Evolutionary conservation across 495 filamentous ascomycete genomes (phyloP), one percentile per base, ranked within the genome.

Genomic region (Tuber calosporum): DNA sequence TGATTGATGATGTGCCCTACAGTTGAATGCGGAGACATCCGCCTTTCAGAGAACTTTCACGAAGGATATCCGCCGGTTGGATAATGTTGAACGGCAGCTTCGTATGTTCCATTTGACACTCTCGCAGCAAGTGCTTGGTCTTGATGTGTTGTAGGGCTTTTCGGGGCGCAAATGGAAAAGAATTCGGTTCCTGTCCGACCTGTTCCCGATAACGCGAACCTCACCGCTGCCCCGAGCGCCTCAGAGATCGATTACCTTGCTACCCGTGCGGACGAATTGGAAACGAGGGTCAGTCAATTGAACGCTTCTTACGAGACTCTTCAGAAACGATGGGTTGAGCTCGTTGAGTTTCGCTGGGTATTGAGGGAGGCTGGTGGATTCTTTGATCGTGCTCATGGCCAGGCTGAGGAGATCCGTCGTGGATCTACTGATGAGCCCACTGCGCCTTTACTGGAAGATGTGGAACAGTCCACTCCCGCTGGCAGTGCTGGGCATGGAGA

Each of bases 281-380:
- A 99, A 84, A 92, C 93, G 84, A 88, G 94, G 67, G 90, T 99
- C 71, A 89, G 89, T 66, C 94, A 93, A 19, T 84, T 98, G 45
- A 98, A 97, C 79, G 94, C 97, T 80, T 97, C 93, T 85, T 97
- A 98, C 83, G 95, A 99, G 85, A 97, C 92, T 22, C 85, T 99
- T 83, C 97, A 97, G 88, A 96, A 93, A 84, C 89, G 94, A 68
- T 95, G 97, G 85, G 91, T 97, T 72, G 96, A 99, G 84, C 87
- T 98, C 76, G 95, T 90, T 37, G 96, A 99, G 83, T 97, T 94
- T 94, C 89, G 95, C 81, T 97, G 94, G 93, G 95, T 99, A 70
- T 83, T 99, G 74, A 88, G 91, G 72, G 94, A 99, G 85, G 92
- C 96, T 67, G 95, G 95, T 62, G 91, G 92, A 69, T 98, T 99